Base-by-base conservation (phyloP, 192 early-diverging fungal species). In the Linnemannia hyalina region DNA sequence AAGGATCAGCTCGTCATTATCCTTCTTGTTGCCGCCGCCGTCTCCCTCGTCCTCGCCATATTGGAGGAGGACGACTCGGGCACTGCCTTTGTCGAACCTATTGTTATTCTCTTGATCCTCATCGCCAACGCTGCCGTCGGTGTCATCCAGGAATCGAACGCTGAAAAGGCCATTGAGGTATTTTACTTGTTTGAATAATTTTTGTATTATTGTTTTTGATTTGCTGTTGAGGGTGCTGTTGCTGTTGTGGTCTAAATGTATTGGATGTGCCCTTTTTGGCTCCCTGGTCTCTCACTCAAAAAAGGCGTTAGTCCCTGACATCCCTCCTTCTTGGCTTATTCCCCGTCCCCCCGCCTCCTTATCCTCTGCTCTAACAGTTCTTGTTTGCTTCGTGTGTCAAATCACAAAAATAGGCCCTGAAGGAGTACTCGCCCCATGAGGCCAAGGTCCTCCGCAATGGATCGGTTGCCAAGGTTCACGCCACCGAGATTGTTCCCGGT, bases 1-100 rank as follows among this genome's bases (percentile, higher is more conserved):
- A 91, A 98, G 90, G 99, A 99, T 91, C 98, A 99, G 88, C 94
- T 99, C 49, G 99, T 99, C 36, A 90, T 99, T 49, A 99, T 99
- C 76, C 92, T 99, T 42, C 91, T 99, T 4, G 91, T 88, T 73
- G 97, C 99, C 29, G 99, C 99, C 49, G 92, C 90, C 20, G 90
- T 99, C 29, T 99, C 98, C 44, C 96, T 99, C 81, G 95, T 96
- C 40, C 93, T 99, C 23, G 99, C 99, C 41, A 90, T 95, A 20
- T 90, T 99, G 44, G 99, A 99, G 80, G 93, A 96, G 68, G 90
- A 92, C 47, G 73, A 93, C 70, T 82, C 82, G 72, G 91, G 94
- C 52, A 97, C 99, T 5, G 98, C 98, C 15, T 99, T 96, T 91
- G 98, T 99, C 36, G 99, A 99, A 90, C 99, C 99, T 6, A 90